phyloP scores from a whole-genome alignment of 2,329 filamentous ascomycete genomes.

The Aspergillus glaucus region DNA sequence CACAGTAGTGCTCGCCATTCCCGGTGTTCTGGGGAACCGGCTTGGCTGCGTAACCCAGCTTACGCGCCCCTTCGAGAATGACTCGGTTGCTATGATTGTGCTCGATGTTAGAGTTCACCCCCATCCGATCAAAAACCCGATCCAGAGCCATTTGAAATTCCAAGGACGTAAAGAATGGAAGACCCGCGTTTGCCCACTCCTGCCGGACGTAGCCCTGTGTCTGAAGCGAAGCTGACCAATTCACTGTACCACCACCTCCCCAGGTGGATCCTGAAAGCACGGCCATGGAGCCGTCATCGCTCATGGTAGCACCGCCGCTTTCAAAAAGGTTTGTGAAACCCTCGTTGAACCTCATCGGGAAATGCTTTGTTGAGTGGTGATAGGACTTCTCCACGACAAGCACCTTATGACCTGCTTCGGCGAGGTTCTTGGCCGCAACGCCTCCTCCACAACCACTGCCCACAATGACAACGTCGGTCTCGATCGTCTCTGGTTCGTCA shows the following conservation, averaged over 20 bases:
- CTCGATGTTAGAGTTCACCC: slow-evolving; percentile 60
- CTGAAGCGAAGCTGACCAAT: slow-evolving; percentile 67
- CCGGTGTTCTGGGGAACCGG: slow-evolving; percentile 74
- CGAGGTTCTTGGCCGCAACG: slow-evolving; percentile 72
- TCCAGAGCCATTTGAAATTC: slow-evolving; percentile 76
- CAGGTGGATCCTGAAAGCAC: slow-evolving; percentile 66
- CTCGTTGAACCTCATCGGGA: slow-evolving; percentile 64
- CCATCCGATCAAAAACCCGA: slow-evolving; percentile 71
- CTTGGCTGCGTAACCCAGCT: slow-evolving; percentile 65
- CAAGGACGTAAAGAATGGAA: slow-evolving; percentile 66
- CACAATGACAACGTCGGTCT: slow-evolving; percentile 77
- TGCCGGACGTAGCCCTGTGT: slow-evolving; percentile 70
- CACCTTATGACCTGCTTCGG: slow-evolving; percentile 68
- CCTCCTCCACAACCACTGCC: slow-evolving; percentile 82
- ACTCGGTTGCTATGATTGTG: slow-evolving; percentile 68
- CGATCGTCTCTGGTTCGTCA: slow-evolving; percentile 52
- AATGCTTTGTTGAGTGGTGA: slow-evolving; percentile 63
- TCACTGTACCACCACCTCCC: slow-evolving; percentile 82
- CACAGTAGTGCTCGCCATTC: slow-evolving; percentile 67
- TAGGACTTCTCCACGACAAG: slow-evolving; percentile 79
- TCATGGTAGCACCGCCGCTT: slow-evolving; percentile 53
- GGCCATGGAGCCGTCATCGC: slow-evolving; percentile 53
- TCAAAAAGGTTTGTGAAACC: slow-evolving; percentile 63
- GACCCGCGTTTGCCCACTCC: slow-evolving; percentile 67
- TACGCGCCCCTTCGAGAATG: slow-evolving; percentile 67